A percentile compares a stretch with the other conserved stretches of the same genome.
Conservation (phyloP, 257 asterid genomes). For the Haberlea rhodopensis region DNA sequence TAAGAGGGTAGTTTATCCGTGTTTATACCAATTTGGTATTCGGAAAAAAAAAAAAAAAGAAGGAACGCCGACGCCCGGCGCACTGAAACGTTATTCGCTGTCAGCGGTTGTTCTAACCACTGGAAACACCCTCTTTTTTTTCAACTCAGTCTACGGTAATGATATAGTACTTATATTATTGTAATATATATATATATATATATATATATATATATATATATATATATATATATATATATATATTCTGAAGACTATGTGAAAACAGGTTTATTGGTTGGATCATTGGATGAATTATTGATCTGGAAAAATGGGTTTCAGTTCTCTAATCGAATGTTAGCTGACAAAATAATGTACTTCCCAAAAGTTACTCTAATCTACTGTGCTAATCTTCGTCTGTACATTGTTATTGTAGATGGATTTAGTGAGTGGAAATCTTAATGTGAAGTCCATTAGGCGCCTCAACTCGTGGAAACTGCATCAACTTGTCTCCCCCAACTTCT, state of each 20-base stretch:
- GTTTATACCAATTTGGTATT: neutral
- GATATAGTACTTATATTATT: neutral
- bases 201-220: too few species aligned
- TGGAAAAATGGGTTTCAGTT: conserved; percentile 29
- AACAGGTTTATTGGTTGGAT: neutral
- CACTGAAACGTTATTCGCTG: neutral
- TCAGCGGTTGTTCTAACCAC: conserved; percentile 9
- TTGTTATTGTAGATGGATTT: conserved; percentile 21
- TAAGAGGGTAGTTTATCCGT: neutral
- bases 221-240: too few species aligned
- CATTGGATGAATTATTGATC: neutral
- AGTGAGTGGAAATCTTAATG: conserved; percentile 65
- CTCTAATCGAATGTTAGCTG: conserved; percentile 45
- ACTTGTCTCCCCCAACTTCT: conserved; percentile 84
- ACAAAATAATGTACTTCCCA: conserved; percentile 39
- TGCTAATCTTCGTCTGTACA: conserved; percentile 41
- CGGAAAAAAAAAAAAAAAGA: too few species aligned
- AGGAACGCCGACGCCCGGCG: conserved; percentile 9
- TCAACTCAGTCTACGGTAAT: neutral
- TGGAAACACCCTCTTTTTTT: conserved; percentile 8
- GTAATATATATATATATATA: too few species aligned
- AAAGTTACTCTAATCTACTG: conserved; percentile 34
- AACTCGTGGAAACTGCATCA: conserved; percentile 89
- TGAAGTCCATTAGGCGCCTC: conserved; percentile 93
- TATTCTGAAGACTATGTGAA: neutral